phyloP scores from a whole-genome alignment of 352 stramenopile species.

The Phytophthora sansomeana region DNA sequence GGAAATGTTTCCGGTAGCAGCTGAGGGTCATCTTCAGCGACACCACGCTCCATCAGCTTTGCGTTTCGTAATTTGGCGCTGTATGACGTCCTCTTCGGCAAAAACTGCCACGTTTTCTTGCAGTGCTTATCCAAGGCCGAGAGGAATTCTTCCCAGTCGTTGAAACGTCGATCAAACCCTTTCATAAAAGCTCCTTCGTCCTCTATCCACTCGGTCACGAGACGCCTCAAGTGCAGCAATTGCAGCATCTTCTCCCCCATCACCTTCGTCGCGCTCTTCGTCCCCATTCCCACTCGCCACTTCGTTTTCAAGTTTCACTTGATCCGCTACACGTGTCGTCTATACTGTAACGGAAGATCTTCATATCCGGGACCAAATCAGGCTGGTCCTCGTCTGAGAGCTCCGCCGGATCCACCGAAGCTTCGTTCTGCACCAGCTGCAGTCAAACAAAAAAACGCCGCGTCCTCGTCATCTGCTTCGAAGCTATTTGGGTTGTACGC shows the following conservation, averaged over 20 bases:
- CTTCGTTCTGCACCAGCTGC: no score
- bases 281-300: no score
- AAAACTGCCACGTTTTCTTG: neutral
- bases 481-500: no score
- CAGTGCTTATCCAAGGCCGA: neutral
- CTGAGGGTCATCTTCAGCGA: neutral
- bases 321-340: no score
- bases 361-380: no score
- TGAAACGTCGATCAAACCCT: neutral
- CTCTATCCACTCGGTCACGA: neutral
- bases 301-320: no score
- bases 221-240: neutral
- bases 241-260: neutral
- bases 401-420: no score
- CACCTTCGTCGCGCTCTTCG: no score
- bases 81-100: conserved; percentile 2
- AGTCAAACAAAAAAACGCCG: no score
- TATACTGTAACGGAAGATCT: no score
- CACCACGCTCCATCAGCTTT: neutral
- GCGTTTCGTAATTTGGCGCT: neutral
- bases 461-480: no score
- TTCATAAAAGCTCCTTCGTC: neutral
- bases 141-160: neutral
- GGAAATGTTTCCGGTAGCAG: neutral
- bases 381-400: no score